Base-by-base conservation (phyloP, 2,329 filamentous ascomycete species). In the Apiospora rasikravindrae region DNA sequence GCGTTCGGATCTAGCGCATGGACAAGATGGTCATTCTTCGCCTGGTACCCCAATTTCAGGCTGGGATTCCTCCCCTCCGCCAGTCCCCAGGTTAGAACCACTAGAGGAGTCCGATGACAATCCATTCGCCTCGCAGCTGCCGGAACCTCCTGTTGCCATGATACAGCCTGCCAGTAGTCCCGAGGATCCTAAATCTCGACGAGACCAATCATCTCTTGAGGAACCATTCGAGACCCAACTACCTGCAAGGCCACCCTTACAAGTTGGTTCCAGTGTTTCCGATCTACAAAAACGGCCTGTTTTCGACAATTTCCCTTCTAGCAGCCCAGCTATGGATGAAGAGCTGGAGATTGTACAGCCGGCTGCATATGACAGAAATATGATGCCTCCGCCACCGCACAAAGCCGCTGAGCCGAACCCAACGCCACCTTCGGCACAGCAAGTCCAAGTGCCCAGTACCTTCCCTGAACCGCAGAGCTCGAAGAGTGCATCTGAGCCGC, bases 351-450 rank as follows among this genome's bases (percentile, higher is more conserved):
- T 82, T 40, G 75, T 80, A 71, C 74, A 78, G 1, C 80, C 78
- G 24, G 75, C 69, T 14, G 76, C 76, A 1, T 75, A 80, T 40
- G 57, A 64, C 24, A 71, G 74, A 26, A 72, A 76, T 24, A 72
- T 51, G 53, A 44, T 71, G n/a, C 53, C 75, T 16, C 70, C 57
- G 0, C 57, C 77, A 33, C 70, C 78, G 70, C 78, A 79, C 45
- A 78, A 76, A 67, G 66, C 73, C 69, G 72, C 73, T 64, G 61
- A 74, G 26, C 75, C 73, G 45, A 74, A 77, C 33, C 73, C 76
- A 47, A 82, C 81, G 11, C 80, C 81, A 24, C 79, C 80, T 19
- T 82, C 81, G 22, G 80, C 80, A 10, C 57, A 64, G 57, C 81
- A 82, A 67, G 68, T 78, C 24, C 73, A 75, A 37, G 74, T 79